Percentiles rank a stretch among this genome's conserved stretches.
These are phyloP conservation scores for Colletotrichum navitas DNA, from an alignment of 2,329 filamentous ascomycete species.

Conservation along the genomic window DNA sequence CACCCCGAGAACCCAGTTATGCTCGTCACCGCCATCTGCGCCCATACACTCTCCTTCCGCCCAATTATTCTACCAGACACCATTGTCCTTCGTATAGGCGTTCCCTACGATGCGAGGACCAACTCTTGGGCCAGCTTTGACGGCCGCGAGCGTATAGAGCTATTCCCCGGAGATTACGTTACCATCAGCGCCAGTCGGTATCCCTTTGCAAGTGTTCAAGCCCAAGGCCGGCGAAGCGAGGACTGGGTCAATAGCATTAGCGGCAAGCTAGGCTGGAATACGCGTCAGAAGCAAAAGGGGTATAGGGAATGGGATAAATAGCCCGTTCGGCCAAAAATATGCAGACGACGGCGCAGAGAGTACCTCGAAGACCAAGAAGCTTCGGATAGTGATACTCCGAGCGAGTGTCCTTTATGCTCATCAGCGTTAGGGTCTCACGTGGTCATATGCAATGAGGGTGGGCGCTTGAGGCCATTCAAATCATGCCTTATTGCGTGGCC, in stretches of 20 bases:
- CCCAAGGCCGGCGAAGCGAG: constrained; percentile 76
- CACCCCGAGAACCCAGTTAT: constrained; percentile 98
- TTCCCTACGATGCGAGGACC: constrained; percentile 93
- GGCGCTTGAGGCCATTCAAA: constrained; percentile 25
- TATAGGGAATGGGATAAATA: constrained; percentile 62
- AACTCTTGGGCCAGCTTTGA: constrained; percentile 98
- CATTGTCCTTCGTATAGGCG: constrained; percentile 90
- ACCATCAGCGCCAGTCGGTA: constrained; percentile 85
- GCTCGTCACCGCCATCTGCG: constrained; percentile 92
- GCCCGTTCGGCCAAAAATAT: background rate
- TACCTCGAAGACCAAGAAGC: background rate
- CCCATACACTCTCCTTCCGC: constrained; percentile 93
- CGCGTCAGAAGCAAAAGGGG: constrained; percentile 79
- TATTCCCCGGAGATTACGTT: constrained; percentile 84
- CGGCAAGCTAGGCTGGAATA: constrained; percentile 85
- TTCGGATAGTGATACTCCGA: constrained; percentile 22
- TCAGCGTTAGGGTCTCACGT: constrained; percentile 6
- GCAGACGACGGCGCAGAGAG: background rate
- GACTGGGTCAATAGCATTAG: constrained; percentile 88
- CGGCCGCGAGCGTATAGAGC: constrained; percentile 87
- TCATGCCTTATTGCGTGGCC: constrained; percentile 16
- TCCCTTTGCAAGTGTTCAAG: constrained; percentile 83
- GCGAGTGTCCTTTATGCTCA: constrained; percentile 3
- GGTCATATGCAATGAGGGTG: background rate
- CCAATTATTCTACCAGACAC: constrained; percentile 98